These are phyloP conservation scores for Picea engelmannii DNA, from an alignment of 83 land plant genomes.

Conservation along the genomic window DNA sequence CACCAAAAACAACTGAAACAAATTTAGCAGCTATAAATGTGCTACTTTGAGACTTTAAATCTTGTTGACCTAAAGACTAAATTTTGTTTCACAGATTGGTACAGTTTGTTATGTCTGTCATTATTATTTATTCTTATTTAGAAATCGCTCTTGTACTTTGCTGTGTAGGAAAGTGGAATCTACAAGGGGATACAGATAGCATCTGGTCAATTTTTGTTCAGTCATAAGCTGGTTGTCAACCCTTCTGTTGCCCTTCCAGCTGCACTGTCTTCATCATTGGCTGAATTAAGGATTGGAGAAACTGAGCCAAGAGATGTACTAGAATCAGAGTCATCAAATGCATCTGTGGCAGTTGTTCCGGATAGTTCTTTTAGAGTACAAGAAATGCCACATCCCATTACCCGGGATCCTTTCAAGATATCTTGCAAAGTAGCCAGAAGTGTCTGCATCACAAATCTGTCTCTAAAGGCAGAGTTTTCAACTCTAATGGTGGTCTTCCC, in stretches of 20 bases:
- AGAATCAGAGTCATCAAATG: not conserved
- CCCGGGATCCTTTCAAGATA: not conserved
- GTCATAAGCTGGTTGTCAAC: slow-evolving; percentile 63
- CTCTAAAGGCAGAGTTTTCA: slow-evolving; percentile 56
- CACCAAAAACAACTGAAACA: not conserved
- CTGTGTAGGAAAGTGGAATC: slow-evolving; percentile 51
- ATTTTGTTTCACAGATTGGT: too few relatives aligned
- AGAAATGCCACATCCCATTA: slow-evolving; percentile 12
- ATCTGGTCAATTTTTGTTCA: slow-evolving; percentile 79
- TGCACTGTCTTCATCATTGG: slow-evolving; percentile 12
- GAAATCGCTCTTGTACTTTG: not conserved
- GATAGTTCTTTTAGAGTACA: slow-evolving; percentile 4
- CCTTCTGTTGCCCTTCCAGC: slow-evolving; percentile 43
- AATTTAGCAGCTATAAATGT: too few relatives aligned
- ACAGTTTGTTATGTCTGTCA: not conserved
- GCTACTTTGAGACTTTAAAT: too few relatives aligned
- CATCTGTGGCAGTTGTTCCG: slow-evolving; percentile 2
- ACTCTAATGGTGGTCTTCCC: slow-evolving; percentile 73
- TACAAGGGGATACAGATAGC: slow-evolving; percentile 72
- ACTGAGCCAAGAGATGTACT: not conserved
- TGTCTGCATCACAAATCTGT: slow-evolving; percentile 71
- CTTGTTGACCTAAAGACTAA: too few relatives aligned
- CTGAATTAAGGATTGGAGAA: not conserved
- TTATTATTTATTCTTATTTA: not conserved
- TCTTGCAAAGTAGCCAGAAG: slow-evolving; percentile 59